Conservation (phyloP, 2,329 filamentous ascomycete genomes). For the Cercospora sojina region DNA sequence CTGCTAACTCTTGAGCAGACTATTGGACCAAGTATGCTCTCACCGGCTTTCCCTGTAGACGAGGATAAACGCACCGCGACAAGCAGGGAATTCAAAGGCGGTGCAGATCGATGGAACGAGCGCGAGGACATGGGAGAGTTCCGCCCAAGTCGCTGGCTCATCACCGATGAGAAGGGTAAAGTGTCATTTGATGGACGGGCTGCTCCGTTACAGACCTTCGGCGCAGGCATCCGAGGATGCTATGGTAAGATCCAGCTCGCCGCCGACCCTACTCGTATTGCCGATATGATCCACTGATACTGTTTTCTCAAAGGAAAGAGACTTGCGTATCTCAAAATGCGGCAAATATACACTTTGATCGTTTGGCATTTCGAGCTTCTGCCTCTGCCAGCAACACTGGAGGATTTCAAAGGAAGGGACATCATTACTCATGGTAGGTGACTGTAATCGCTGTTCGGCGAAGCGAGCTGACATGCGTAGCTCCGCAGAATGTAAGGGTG, state of each 20-base stretch:
- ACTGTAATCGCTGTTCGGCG: not conserved
- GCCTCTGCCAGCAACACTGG: not conserved
- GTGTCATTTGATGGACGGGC: slow-evolving; percentile 5
- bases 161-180: not conserved
- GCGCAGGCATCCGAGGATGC: slow-evolving; percentile 2
- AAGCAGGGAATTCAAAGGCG: not conserved
- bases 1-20: not conserved
- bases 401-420: slow-evolving; percentile 7
- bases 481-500: not conserved
- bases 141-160: not conserved
- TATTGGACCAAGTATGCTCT: not conserved
- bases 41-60: not conserved
- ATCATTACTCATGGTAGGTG: slow-evolving; percentile 6
- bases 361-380: slow-evolving; percentile 11
- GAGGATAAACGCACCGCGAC: not conserved
- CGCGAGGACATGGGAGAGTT: slow-evolving; percentile 5
- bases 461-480: not conserved
- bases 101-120: not conserved
- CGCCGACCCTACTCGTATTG: not conserved
- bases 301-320: no score
- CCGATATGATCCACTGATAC: no score
- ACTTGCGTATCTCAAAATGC: slow-evolving; percentile 14
- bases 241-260: slow-evolving; percentile 4
- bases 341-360: slow-evolving; percentile 9
- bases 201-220: slow-evolving; percentile 13